Base-by-base conservation (phyloP, 331 rosid species). In the Quercus phellos region DNA sequence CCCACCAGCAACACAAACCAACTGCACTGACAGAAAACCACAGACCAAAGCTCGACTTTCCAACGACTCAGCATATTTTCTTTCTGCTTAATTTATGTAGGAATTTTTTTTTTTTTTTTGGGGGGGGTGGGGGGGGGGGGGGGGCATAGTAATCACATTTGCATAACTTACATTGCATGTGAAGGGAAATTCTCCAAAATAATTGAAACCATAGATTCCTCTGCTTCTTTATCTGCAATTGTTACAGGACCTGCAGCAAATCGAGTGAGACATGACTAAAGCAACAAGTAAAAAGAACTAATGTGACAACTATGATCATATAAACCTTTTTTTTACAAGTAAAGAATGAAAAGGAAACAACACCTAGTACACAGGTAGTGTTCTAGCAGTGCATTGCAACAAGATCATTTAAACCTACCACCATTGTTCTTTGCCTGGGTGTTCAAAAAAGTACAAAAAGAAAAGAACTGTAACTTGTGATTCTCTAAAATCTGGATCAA, bases 211-310 rank as follows among this genome's bases (percentile, higher is more conserved):
- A 92, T 94, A 51, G 93, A 84, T 75, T 90, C 98, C 87, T 94
- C 99, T 4, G 99, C 98, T 43, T 91, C 82, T 85, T 80, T 88
- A 84, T 94, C 99, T 2, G 99, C 99, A 74, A 90, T 84, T 58
- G 96, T 94, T 50, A 92, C 99, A 50, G 97, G 99, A 83, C 98
- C 98, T 94, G 82, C 79, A 73, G 68, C 4, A 66, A 17, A 77
- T 55, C 53, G 21, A 59, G 72, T n/a, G 73, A 68, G 69, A 7
- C 5, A 14, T 29, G 19, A 30, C 4, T 34, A 46, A 3, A 19
- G 6, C n/a, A 6, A 6, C 18, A 18, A 66, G 24, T 30, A 24
- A 32, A 66, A 61, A 18, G 17, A 32, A 12, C 14, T 6, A 3
- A 66, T 8, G 34, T 7, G 71, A 7, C 2, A 32, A 66, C 35